These are phyloP conservation scores for Fusarium newnesense DNA, from an alignment of 2,329 filamentous ascomycete species.

Conservation along the genomic window DNA sequence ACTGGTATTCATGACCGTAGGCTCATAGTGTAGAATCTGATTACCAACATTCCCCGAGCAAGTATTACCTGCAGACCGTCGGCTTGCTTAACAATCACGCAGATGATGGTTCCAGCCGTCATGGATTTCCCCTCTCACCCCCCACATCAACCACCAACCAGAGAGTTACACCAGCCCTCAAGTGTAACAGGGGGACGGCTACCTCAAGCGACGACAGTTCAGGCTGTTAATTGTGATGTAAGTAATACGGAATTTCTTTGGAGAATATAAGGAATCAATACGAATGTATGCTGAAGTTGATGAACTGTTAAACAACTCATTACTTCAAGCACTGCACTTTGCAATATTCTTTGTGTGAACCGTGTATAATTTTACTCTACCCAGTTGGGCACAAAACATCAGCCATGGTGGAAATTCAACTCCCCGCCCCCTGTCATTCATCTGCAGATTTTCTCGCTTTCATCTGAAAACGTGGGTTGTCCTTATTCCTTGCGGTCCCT, in stretches of 20 bases:
- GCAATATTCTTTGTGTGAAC: background rate
- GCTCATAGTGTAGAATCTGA: conserved; percentile 1
- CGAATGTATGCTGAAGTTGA: background rate
- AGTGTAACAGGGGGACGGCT: background rate
- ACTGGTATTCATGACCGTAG: background rate
- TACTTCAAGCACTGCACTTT: background rate
- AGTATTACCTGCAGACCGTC: conserved; percentile 8
- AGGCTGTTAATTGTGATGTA: background rate
- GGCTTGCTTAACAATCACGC: conserved; percentile 42
- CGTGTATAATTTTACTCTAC: background rate
- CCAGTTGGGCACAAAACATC: background rate
- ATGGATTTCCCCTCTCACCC: conserved; percentile 36
- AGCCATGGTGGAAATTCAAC: conserved; percentile 17
- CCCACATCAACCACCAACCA: conserved; percentile 27
- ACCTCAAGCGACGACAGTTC: background rate
- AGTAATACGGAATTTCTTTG: background rate
- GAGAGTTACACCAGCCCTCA: conserved; percentile 6
- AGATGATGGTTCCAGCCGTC: conserved; percentile 28
- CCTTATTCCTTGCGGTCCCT: conserved; percentile 20
- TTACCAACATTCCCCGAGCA: conserved; percentile 22
- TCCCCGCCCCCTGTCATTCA: conserved; percentile 36
- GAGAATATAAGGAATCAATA: background rate
- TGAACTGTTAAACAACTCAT: background rate
- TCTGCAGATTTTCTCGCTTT: conserved; percentile 20
- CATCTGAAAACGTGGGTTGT: conserved; percentile 21